A percentile compares a stretch with the other conserved stretches of the same genome.
Conservation (phyloP, 2,329 filamentous ascomycete genomes). For the Chaetomiaceae sp. region DNA sequence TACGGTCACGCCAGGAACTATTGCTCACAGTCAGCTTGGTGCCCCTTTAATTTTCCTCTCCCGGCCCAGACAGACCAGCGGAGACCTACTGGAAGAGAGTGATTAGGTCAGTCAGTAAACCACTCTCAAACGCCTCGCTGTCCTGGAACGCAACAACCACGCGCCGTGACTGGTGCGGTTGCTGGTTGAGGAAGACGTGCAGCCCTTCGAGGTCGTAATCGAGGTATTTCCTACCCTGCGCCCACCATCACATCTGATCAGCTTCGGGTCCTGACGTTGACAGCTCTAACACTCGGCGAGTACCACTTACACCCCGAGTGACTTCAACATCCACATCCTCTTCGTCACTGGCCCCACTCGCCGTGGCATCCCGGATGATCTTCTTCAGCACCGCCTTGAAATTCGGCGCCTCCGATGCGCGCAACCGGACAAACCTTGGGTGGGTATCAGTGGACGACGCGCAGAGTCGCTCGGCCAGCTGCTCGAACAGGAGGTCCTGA, state of each 20-base stretch:
- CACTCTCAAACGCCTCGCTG: slow-evolving; percentile 74
- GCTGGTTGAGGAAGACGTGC: slow-evolving; percentile 51
- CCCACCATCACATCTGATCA: neutral
- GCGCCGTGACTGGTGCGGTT: slow-evolving; percentile 47
- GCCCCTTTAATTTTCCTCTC: too few species aligned
- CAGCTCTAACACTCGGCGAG: too few species aligned
- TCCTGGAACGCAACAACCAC: slow-evolving; percentile 74
- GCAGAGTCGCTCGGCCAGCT: slow-evolving; percentile 57
- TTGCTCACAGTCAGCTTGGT: slow-evolving; percentile 16
- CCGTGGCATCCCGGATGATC: slow-evolving; percentile 64
- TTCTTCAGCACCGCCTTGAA: slow-evolving; percentile 69
- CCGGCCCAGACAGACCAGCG: too few species aligned
- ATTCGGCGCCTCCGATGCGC: slow-evolving; percentile 67
- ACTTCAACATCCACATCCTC: slow-evolving; percentile 45
- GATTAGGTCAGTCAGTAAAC: slow-evolving; percentile 67
- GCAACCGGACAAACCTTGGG: slow-evolving; percentile 61
- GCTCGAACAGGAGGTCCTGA: slow-evolving; percentile 68
- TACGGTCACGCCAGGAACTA: slow-evolving; percentile 66
- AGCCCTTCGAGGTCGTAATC: slow-evolving; percentile 76
- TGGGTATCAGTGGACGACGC: slow-evolving; percentile 42
- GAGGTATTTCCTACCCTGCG: slow-evolving; percentile 59
- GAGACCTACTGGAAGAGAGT: slow-evolving; percentile 59
- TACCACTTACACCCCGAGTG: slow-evolving; percentile 44
- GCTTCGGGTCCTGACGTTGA: too few species aligned
- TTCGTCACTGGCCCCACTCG: slow-evolving; percentile 45